A percentile compares a stretch with the other conserved stretches of the same genome.
phyloP scores from a whole-genome alignment of 345 rosid species.

The Acer yangbiense region DNA sequence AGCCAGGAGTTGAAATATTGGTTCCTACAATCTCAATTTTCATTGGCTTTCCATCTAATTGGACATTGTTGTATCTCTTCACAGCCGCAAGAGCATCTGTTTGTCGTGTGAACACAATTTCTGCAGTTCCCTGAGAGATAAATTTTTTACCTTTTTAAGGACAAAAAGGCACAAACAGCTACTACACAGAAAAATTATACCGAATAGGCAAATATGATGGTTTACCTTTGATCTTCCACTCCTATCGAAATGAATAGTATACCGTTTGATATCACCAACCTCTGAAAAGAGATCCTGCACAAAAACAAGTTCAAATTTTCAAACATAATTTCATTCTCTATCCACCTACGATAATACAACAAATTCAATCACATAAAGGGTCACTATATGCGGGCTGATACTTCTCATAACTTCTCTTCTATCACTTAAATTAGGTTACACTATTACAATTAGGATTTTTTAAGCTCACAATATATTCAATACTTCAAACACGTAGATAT shows the following conservation, averaged over 20 bases:
- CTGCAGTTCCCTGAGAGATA: constrained; percentile 63
- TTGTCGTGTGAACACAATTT: constrained; percentile 55
- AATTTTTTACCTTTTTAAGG: constrained; percentile 14
- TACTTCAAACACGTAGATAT: no score
- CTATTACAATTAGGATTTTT: background rate
- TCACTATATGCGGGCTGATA: background rate
- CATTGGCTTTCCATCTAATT: constrained; percentile 73
- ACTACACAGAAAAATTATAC: background rate
- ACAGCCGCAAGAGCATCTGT: constrained; percentile 66
- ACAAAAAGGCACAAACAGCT: constrained; percentile 19
- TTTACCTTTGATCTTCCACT: constrained; percentile 81
- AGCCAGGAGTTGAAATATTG: constrained; percentile 37
- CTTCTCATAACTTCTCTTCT: background rate
- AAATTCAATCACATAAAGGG: background rate
- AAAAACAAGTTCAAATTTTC: constrained; percentile 9
- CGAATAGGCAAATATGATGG: constrained; percentile 13
- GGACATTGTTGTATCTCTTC: constrained; percentile 68
- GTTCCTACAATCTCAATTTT: constrained; percentile 68
- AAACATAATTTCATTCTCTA: background rate
- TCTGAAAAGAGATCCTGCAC: constrained; percentile 69
- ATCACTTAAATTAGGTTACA: background rate
- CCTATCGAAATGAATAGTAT: constrained; percentile 64
- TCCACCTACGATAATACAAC: background rate
- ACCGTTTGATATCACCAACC: constrained; percentile 70
- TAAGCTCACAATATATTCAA: background rate